Evolutionary conservation across 2,329 filamentous ascomycete species (phyloP), one percentile per base, ranked within the genome.

Genomic region (Pseudonectria buxi): DNA sequence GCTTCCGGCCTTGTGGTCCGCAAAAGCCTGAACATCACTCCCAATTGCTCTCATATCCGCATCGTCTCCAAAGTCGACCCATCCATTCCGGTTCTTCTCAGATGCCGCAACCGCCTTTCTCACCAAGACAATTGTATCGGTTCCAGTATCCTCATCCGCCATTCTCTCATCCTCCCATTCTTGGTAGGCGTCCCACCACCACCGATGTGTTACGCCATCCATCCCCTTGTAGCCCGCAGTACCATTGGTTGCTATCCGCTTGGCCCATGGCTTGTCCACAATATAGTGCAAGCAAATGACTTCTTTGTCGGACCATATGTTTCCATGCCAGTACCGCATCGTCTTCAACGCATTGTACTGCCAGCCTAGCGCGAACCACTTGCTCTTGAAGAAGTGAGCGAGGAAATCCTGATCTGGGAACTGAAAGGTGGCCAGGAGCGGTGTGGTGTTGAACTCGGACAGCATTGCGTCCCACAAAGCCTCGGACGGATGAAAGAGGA

Each of bases 311-410:
- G 45, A 37, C 46, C 46, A 49, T 10, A 49, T 44, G 6, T 48
- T 37, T 0, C 43, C 36, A 24, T 49, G 46, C 46, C 46, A 49
- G 27, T 49, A 45, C 6, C 43, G 34, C 46, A 49, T 49, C 3
- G 46, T 49, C 30, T 49, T 49, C 26, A 49, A 44, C 0, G 46
- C 46, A 3, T 49, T 49, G 12, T 44, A 49, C 31, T 49, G 45
- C 46, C 46, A 49, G 6, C 46, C 45, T 7, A 49, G 22, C 2
- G 45, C 46, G 10, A 44, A 38, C 46, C 46, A 49, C 28, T 35
- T 46, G 4, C 35, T 33, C 7, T 37, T 28, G 4, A 49, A 49
- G 15, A 49, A 49, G 32, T 41, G 32, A 0, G 46, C 45, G 1
- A 49, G 9, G 0, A 49, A 49, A 1, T 49, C 46, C 22, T 49